Evolutionary conservation across 2,329 filamentous ascomycete species (phyloP).

Genomic region (Fusarium miscanthi): DNA sequence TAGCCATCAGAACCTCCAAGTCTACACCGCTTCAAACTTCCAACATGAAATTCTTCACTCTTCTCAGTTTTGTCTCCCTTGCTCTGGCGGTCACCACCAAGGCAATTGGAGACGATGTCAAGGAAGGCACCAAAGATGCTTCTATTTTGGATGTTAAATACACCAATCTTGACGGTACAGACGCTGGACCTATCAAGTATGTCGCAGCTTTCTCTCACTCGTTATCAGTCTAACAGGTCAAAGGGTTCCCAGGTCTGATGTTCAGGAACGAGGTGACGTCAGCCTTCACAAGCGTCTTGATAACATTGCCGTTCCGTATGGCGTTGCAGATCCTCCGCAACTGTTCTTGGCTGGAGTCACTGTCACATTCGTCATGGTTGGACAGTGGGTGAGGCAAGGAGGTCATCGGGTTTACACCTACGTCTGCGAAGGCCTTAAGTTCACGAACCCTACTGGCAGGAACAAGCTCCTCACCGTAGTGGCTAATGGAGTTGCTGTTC

Average conservation of each 20-base stretch:
- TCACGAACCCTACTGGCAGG: background rate
- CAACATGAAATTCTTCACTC: background rate
- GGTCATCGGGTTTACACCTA: background rate
- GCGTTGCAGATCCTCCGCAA: background rate
- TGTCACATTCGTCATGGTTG: background rate
- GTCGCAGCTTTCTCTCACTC: background rate
- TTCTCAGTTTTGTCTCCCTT: background rate
- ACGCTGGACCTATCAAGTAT: background rate
- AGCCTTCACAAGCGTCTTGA: background rate
- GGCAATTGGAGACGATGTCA: background rate
- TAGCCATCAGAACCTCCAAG: background rate
- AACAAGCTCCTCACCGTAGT: background rate
- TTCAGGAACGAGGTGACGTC: background rate
- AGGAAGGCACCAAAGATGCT: background rate
- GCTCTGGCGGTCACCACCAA: background rate
- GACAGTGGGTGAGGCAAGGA: background rate
- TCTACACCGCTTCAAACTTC: no score
- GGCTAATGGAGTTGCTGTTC: background rate
- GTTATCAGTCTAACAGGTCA: background rate
- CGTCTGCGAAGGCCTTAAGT: background rate
- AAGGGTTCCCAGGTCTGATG: background rate
- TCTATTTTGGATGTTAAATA: background rate
- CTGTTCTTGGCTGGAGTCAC: background rate
- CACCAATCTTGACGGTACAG: background rate
- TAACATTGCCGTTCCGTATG: background rate